Base-by-base conservation (phyloP, 495 filamentous ascomycete genomes). In the Venustampulla echinocandica region DNA sequence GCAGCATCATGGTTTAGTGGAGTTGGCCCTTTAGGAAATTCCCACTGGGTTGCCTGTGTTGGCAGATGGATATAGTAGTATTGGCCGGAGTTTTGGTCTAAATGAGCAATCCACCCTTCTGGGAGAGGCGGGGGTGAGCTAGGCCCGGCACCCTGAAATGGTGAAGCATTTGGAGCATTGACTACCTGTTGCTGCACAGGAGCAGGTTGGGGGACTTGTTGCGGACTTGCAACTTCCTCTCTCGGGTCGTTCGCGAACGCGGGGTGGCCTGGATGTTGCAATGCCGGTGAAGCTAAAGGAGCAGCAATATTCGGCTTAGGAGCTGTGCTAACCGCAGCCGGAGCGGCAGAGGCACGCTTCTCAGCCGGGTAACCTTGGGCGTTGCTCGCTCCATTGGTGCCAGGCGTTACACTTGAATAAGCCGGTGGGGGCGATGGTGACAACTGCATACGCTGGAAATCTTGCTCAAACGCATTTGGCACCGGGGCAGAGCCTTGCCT, bases 21-120 rank as follows among this genome's bases (percentile, higher is more conserved):
- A 4, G 84, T 90, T 4, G 88, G 86, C 0, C 85, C 87, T 65
- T 95, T 94, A 17, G 92, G 92, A 57, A 95, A 95, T 54, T 98
- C 92, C 92, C 92, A 98, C 61, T 98, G 92, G 10, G 92, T 98
- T 2, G 88, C 87, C 59, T 96, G 92, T 0, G 92, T 90, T 9
- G 92, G 83, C 14, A 98, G 75, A 61, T 98, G 93, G 52, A 98
- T 98, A 60, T 98, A 98, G 60, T 98, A 98, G 61, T 97, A 98
- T 59, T 96, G 92, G 5, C 93, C 92, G 3, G 89, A 95, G 58
- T 81, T 95, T 32, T 85, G 84, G 59, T 98, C 92, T 5, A 97
- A 72, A 58, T 97, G 93, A 10, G 93, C 90, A 61, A 97, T 97
- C 92, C 92, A 98, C 9, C 93, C 92, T 61, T 97, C 93, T 11